Evolutionary conservation across 768 basidiomycete genomes (phyloP), one percentile per base, ranked within the genome.

Genomic region (Trametes villosa): DNA sequence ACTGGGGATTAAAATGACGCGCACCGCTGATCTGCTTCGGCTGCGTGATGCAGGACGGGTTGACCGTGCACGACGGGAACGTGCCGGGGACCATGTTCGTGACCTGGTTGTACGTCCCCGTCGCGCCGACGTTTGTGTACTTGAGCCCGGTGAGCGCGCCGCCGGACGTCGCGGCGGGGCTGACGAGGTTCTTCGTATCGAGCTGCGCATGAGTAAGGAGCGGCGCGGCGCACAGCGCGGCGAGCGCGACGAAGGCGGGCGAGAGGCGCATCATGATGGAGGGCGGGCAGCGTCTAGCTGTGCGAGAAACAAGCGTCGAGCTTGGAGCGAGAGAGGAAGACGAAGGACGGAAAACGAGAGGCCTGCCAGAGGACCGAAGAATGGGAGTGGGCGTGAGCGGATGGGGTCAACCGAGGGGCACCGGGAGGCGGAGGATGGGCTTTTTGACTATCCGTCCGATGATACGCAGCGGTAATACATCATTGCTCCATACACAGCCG

Each of bases 71-170:
- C 12, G 57, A 48, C n/a, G 69, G 69, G 49, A 53, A 70, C 22
- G 53, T 58, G 13, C 69, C 69, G 9, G 65, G 61, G 26, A 67
- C n/a, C 59, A 70, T 63, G 64, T 67, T 64, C 38, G 69, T 70
- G 33, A 70, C 69, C 53, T 68, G 67, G 57, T 70, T 60, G 59
- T 70, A 70, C 26, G 67, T 55, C 20, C 69, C 69, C 26, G 60
- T 59, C 22, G 62, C 64, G 40, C 69, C 69, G 53, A 70, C 69
- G 26, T 48, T 54, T 29, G 62, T 68, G 65, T 68, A 68, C 54
- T 63, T 65, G 38, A 68, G 57, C 13, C 65, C 67, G 17, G 61
- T 68, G 49, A 70, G 67, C 30, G 67, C 38, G 44, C 69, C 38
- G 44, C 69, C 67, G 12, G 67, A 59, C 20, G 65, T 54, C 20